A percentile compares a stretch with the other conserved stretches of the same genome.
Evolutionary conservation across 257 asterid genomes (phyloP).

Genomic region (Capsicum baccatum): DNA sequence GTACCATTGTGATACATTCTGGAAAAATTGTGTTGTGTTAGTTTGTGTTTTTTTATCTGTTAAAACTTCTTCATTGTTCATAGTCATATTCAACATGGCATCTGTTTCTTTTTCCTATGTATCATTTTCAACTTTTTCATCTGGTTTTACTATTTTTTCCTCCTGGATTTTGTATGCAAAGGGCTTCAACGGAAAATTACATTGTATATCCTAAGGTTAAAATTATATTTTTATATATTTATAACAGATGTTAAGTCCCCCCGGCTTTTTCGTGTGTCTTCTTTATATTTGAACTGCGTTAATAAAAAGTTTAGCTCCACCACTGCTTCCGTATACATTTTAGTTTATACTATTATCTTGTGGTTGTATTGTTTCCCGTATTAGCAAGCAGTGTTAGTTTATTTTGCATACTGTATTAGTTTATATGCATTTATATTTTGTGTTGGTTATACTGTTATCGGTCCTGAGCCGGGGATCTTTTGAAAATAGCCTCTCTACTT

Average conservation of each 20-base stretch:
- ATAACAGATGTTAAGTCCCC: neutral
- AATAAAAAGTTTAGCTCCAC: neutral
- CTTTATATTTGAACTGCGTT: neutral
- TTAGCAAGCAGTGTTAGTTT: no score
- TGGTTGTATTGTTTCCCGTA: no score
- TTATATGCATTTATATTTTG: no score
- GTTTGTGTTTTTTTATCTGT: neutral
- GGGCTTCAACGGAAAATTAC: no score
- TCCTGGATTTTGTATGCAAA: no score
- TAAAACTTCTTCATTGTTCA: neutral
- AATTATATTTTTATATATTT: neutral
- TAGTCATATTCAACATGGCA: neutral
- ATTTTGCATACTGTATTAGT: no score
- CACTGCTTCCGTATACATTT: neutral
- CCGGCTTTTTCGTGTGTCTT: neutral
- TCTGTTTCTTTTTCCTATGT: neutral
- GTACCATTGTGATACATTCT: constrained; percentile 23
- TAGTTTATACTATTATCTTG: neutral
- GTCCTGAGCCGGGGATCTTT: no score
- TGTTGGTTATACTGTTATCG: no score
- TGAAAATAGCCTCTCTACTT: no score
- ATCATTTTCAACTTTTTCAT: neutral
- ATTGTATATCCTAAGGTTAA: no score
- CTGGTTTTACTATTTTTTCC: constrained; percentile 9
- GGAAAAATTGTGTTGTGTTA: neutral